Base-by-base conservation (phyloP, 2,329 filamentous ascomycete genomes). In the Hypomyces perniciosus region DNA sequence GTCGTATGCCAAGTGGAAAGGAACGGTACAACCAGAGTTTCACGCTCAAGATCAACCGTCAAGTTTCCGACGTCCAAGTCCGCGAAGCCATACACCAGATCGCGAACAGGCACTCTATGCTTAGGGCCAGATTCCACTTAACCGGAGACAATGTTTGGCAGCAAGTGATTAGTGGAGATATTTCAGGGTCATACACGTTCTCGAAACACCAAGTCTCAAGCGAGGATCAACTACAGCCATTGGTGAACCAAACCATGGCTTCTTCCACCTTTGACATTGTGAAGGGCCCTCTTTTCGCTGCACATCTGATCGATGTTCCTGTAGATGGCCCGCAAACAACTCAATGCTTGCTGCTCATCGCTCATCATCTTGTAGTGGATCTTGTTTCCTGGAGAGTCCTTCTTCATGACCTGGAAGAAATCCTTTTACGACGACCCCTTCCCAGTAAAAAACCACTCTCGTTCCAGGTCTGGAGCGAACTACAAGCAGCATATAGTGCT, bases 301-400 rank as follows among this genome's bases (percentile, higher is more conserved):
- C 46, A n/a, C 50, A 55, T 13, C 28, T 59, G 13, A 56, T 56
- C 31, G 44, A 57, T 13, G 12, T 48, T 13, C 26, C 51, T 2
- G 52, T 59, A 13, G 37, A 59, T 2, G 62, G 27, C 9, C 20
- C 20, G 20, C 20, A 20, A 20, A 20, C 20, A 20, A 20, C 20
- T 20, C 26, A 69, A n/a, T 55, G 60, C 2, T 35, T 72, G 5
- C 69, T 70, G 27, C 48, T 73, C 6, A 63, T 62, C 2, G 61
- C 61, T 0, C 68, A 72, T 33, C 69, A 72, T 48, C 54, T 72
- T 0, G 62, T 70, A 4, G 68, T 76, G 28, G 73, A 76, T 44
- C 61, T 76, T 2, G 73, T 76, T 1, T 73, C 72, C 0, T 77
- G 74, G 74, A 20, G 20, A 20, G 20, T 20, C 3, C 20, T 20